Conservation (phyloP, 2,329 filamentous ascomycete species). For the Davidsoniella eucalypti region DNA sequence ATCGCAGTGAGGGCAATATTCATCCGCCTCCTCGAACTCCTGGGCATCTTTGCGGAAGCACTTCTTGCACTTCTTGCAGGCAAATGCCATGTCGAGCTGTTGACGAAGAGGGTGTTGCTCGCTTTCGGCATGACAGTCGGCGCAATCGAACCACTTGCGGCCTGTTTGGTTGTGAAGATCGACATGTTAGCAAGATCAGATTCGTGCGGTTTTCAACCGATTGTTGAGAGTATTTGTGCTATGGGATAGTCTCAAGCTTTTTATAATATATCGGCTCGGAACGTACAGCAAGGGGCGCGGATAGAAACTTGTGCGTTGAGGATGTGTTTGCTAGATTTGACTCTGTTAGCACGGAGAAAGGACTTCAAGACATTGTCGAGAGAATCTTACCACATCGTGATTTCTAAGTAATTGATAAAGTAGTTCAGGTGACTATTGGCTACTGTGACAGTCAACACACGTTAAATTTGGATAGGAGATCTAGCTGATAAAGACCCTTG, state of each 20-base stretch:
- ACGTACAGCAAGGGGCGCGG: constrained; percentile 83
- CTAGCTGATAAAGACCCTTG: too few relatives aligned
- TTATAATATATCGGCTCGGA: neutral
- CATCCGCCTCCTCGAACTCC: constrained; percentile 91
- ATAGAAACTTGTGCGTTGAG: constrained; percentile 96
- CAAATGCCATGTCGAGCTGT: constrained; percentile 76
- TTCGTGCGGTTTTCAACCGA: neutral
- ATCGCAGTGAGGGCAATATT: constrained; percentile 97
- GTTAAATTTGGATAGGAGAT: too few relatives aligned
- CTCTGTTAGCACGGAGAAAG: constrained; percentile 9
- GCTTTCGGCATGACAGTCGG: constrained; percentile 76
- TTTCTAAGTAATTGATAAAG: neutral
- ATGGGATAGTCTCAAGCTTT: neutral
- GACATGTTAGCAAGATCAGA: neutral
- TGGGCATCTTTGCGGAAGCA: constrained; percentile 86
- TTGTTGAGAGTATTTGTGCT: neutral
- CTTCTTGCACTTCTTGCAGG: constrained; percentile 98
- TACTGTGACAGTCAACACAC: too few relatives aligned
- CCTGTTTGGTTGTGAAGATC: constrained; percentile 29
- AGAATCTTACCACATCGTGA: constrained; percentile 23
- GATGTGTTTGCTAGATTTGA: constrained; percentile 65
- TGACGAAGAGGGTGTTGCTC: constrained; percentile 64
- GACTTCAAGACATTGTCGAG: neutral
- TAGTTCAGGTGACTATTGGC: too few relatives aligned
- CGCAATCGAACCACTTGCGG: constrained; percentile 97